These are phyloP conservation scores for Coleophoma cylindrospora DNA, from an alignment of 2,329 filamentous ascomycete species.

Conservation along the genomic window DNA sequence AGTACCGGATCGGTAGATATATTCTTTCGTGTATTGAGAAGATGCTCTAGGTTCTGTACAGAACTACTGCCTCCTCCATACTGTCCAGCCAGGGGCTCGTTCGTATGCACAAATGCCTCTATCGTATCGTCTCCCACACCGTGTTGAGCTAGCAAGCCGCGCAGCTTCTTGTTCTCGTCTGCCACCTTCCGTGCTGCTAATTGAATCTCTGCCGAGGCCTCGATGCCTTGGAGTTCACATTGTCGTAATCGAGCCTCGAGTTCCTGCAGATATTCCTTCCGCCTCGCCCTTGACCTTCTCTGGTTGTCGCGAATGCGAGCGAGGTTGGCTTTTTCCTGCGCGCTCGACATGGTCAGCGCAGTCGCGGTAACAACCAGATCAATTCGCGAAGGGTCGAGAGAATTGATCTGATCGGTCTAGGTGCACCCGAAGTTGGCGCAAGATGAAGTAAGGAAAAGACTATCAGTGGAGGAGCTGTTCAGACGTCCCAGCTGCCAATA, in stretches of 20 bases:
- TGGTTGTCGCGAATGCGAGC: slow-evolving; percentile 73
- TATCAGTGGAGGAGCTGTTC: no score
- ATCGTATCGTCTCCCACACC: slow-evolving; percentile 55
- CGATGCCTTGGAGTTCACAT: slow-evolving; percentile 61
- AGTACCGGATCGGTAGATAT: slow-evolving; percentile 12
- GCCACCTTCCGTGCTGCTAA: slow-evolving; percentile 62
- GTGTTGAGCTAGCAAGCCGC: slow-evolving; percentile 50
- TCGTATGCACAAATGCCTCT: slow-evolving; percentile 17
- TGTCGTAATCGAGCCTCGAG: slow-evolving; percentile 59
- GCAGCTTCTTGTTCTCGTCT: slow-evolving; percentile 63
- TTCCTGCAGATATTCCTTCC: slow-evolving; percentile 68
- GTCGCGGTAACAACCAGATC: no score
- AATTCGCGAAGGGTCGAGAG: no score
- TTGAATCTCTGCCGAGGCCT: slow-evolving; percentile 69
- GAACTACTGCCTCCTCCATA: slow-evolving; percentile 9
- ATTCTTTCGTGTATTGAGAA: slow-evolving; percentile 17
- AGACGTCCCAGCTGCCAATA: no score
- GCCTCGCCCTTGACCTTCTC: slow-evolving; percentile 66
- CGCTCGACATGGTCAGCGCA: background rate
- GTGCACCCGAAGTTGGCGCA: no score
- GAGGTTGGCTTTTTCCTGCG: slow-evolving; percentile 24
- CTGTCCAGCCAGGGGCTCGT: slow-evolving; percentile 4
- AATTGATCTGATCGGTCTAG: no score
- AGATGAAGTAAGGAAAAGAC: no score
- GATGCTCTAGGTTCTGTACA: slow-evolving; percentile 20